Evolutionary conservation across 306 rosid species (phyloP).

Genomic region (Vachellia collinsii): DNA sequence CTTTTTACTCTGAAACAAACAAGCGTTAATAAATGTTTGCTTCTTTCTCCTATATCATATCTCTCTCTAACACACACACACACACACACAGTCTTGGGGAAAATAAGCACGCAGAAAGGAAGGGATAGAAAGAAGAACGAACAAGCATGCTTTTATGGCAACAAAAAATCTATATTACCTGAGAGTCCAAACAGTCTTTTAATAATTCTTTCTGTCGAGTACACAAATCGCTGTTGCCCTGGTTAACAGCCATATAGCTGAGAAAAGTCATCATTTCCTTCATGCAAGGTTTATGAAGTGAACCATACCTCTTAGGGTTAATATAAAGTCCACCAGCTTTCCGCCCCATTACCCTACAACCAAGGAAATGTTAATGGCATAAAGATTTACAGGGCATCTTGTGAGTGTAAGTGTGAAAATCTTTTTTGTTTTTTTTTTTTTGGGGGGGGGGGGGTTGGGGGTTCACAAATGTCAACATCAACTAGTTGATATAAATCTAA

Average conservation of each 20-base stretch:
- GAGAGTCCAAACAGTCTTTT: slow-evolving; percentile 65
- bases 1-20: slow-evolving; percentile 59
- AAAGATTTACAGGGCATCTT: neutral
- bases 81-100: too few species aligned
- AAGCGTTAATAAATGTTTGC: neutral
- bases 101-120: neutral
- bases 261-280: slow-evolving; percentile 81
- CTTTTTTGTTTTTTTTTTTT: too few species aligned
- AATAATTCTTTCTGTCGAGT: slow-evolving; percentile 63
- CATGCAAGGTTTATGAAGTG: slow-evolving; percentile 88
- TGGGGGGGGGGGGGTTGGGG: neutral
- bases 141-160: slow-evolving; percentile 20
- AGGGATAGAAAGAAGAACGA: neutral
- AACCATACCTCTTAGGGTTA: slow-evolving; percentile 73
- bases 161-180: slow-evolving; percentile 50
- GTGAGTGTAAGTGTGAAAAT: neutral
- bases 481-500: neutral
- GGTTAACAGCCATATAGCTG: slow-evolving; percentile 64
- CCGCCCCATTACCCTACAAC: slow-evolving; percentile 68
- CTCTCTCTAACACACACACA: too few species aligned
- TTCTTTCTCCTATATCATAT: neutral
- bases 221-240: slow-evolving; percentile 49
- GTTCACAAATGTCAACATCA: neutral
- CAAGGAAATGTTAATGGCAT: slow-evolving; percentile 17
- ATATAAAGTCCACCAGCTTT: slow-evolving; percentile 69